A percentile compares a stretch with the other conserved stretches of the same genome.
phyloP scores from a whole-genome alignment of 768 basidiomycete genomes.

The Amanita rimosa region DNA sequence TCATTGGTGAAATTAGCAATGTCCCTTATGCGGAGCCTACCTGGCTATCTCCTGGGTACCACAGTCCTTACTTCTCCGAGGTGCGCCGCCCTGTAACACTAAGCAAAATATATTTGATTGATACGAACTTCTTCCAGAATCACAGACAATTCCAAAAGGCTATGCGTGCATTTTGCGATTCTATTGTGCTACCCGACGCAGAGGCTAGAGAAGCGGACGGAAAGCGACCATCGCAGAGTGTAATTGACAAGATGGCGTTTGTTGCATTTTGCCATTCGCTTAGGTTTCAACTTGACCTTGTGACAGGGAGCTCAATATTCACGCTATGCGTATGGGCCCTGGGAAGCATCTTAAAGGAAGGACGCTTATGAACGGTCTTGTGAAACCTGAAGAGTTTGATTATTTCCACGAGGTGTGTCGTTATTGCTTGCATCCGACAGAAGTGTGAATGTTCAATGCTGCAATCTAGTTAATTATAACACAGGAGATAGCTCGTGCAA shows the following conservation, averaged over 20 bases:
- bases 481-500: constrained; percentile 68
- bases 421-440: background rate
- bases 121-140: constrained; percentile 20
- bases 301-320: constrained; percentile 51
- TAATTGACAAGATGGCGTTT: constrained; percentile 84
- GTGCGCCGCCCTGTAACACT: constrained; percentile 15
- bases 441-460: background rate
- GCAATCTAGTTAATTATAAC: constrained; percentile 55
- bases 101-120: background rate
- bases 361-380: constrained; percentile 68
- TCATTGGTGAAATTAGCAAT: constrained; percentile 42
- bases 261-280: constrained; percentile 19
- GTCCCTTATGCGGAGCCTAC: constrained; percentile 78
- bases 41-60: constrained; percentile 56
- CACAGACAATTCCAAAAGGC: constrained; percentile 46
- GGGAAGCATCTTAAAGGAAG: constrained; percentile 85
- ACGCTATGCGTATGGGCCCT: constrained; percentile 92
- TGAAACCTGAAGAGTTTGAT: constrained; percentile 81
- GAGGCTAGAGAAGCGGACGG: constrained; percentile 76
- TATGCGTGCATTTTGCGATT: constrained; percentile 58
- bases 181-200: constrained; percentile 43
- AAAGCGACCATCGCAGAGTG: constrained; percentile 67
- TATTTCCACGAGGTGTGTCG: constrained; percentile 71
- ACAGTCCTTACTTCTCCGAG: constrained; percentile 69
- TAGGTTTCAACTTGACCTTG: constrained; percentile 44